Evolutionary conservation across 352 stramenopile species (phyloP), one percentile per base, ranked within the genome.

Genomic region (Phytophthora idaei): DNA sequence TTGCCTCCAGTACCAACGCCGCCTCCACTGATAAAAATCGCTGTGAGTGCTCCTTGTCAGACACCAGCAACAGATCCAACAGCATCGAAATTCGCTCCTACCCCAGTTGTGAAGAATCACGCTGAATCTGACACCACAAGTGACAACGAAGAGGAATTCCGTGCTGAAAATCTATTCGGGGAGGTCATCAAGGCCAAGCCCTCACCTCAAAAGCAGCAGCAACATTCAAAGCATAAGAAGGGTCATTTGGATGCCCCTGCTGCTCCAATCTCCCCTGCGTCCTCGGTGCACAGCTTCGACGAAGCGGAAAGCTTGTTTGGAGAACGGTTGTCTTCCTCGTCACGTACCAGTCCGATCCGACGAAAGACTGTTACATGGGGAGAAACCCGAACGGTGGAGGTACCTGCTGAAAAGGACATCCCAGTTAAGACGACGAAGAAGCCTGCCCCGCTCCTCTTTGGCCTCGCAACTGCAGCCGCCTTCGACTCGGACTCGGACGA

Each of bases 401-500:
- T 53, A 28, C 49, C 57, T 5, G 29, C 41, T 17, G 27, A 65
- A 8, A 44, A 44, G 12, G 21, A n/a, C 5, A 45, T 39, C n/a
- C 8, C 12, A 10, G n/a, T 55, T 15, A 64, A 67, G 57, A 46
- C 64, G 0, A 29, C 17, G 37, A 63, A 50, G 36, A 75, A 69
- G 39, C 57, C 61, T 12, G 57, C 74, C 2, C 77, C 78, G 6
- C 73, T 90, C 34, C 67, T 91, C 10, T 91, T 91, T 59, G 83
- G 83, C 34, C 78, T 80, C 29, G 80, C 77, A 27, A 87, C 78
- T 7, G 79, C 71, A 15, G 76, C 73, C 5, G 80, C 71, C 7
- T 78, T 81, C 53, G 76, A 87, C 48, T 91, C 77, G 29, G 78
- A 86, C 61, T 83, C 74, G 57, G 65, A 83, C 44, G 80, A 89